Base-by-base conservation (phyloP, 257 asterid genomes). In the Orobanche coerulescens region DNA sequence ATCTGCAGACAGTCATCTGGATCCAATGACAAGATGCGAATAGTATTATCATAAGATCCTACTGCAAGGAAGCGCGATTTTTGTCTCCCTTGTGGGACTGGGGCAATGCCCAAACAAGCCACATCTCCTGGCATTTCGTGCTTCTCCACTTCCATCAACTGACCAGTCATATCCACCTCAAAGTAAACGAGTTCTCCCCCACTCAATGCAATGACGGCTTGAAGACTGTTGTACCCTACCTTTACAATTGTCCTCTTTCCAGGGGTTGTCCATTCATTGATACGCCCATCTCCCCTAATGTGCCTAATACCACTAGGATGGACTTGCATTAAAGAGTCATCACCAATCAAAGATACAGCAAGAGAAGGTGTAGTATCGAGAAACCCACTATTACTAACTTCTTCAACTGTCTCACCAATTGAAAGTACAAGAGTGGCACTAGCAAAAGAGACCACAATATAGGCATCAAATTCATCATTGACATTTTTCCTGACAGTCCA, bases 81-180 rank as follows among this genome's bases (percentile, higher is more conserved):
- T 71, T 82, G 97, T 49, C 99, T 81, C 72, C 97, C 99, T 79
- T 89, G 97, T 53, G 99, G 99, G 54, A 93, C 95, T 55, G 99
- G 99, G 58, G 99, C 97, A 73, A 93, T 93, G 72, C 89, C 97
- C 74, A 93, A 81, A 82, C 99, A 93, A 54, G 99, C 99, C 58
- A 93, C 82, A 75, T 93, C 99, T 24, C 99, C 99, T 2, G 99
- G 83, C 99, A 93, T 89, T 75, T 93, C 97, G 67, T 84, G 99
- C 75, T 93, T 93, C 82, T 85, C 99, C 16, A 84, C 88, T 78
- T 93, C 99, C 96, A 93, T 93, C 66, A 93, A 79, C 81, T 93
- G 96, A 70, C 97, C 97, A 62, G 95, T 89, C 85, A 85, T 84
- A 73, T 93, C 99, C 71, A 93, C 95, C 71, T 93, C 99, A 75